phyloP scores from a whole-genome alignment of 1,139 yeast species.

The Saccharomyces pastorianus region DNA sequence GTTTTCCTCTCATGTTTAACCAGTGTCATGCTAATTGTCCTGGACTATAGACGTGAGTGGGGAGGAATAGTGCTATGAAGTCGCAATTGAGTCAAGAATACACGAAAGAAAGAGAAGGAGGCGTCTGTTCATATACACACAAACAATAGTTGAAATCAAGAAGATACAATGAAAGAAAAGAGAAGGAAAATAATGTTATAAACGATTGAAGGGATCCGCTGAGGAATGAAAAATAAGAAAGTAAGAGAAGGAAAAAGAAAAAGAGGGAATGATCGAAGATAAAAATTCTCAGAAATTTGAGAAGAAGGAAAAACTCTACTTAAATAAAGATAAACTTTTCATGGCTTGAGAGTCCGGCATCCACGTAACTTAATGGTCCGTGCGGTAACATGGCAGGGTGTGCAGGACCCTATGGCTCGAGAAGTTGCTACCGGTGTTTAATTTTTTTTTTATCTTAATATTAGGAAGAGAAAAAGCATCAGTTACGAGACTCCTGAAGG shows the following conservation, averaged over 20 bases:
- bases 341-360: not conserved
- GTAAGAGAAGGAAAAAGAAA: not conserved
- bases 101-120: not conserved
- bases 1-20: slow-evolving; percentile 1
- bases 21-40: not conserved
- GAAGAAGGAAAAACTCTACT: not conserved
- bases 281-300: not conserved
- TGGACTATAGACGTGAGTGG: not conserved
- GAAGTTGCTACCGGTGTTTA: not conserved
- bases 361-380: not conserved
- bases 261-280: not conserved
- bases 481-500: not conserved
- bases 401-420: not conserved
- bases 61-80: not conserved
- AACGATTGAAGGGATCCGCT: slow-evolving; percentile 1
- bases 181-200: not conserved
- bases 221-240: not conserved
- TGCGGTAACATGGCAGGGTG: not conserved
- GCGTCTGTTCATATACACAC: not conserved
- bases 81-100: not conserved
- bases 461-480: not conserved
- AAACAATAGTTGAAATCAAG: not conserved
- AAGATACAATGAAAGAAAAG: not conserved
- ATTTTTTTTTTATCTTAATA: not conserved
- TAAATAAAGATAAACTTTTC: not conserved